Conservation (phyloP, 140 eudicot genomes). For the Bidens hawaiensis region DNA sequence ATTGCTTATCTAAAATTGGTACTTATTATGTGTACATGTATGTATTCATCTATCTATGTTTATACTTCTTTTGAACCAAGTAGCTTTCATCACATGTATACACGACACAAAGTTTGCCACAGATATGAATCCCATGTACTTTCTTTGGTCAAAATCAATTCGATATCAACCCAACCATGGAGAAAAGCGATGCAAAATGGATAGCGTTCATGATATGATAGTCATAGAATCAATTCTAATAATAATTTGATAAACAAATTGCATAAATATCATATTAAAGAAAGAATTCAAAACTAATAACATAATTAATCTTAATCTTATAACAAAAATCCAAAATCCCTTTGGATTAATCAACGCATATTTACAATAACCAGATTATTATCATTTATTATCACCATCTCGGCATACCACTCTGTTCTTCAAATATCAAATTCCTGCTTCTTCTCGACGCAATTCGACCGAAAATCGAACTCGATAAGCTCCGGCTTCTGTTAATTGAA, state of each 20-base stretch:
- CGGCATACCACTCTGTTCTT: slow-evolving; percentile 29
- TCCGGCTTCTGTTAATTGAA: slow-evolving; percentile 37
- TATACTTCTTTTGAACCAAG: background rate
- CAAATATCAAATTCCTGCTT: slow-evolving; percentile 38
- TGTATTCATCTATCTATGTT: too few relatives aligned
- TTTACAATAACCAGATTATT: background rate
- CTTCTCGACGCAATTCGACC: slow-evolving; percentile 45
- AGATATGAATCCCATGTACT: background rate
- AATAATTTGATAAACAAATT: background rate
- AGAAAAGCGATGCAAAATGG: background rate
- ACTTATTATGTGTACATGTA: background rate
- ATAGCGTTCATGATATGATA: background rate
- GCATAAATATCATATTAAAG: background rate
- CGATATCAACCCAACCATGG: background rate
- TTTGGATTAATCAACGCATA: too few relatives aligned
- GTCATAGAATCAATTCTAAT: too few relatives aligned
- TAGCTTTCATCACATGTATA: background rate
- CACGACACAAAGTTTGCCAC: background rate
- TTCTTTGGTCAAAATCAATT: background rate
- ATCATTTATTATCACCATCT: slow-evolving; percentile 47
- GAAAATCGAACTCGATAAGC: slow-evolving; percentile 34
- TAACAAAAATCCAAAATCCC: too few relatives aligned
- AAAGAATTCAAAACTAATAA: background rate
- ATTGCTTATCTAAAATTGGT: background rate
- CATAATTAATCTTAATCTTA: background rate